Percentiles rank a stretch among this genome's conserved stretches.
phyloP scores from a whole-genome alignment of 2,329 filamentous ascomycete species.

The Leptographium lundbergii region DNA sequence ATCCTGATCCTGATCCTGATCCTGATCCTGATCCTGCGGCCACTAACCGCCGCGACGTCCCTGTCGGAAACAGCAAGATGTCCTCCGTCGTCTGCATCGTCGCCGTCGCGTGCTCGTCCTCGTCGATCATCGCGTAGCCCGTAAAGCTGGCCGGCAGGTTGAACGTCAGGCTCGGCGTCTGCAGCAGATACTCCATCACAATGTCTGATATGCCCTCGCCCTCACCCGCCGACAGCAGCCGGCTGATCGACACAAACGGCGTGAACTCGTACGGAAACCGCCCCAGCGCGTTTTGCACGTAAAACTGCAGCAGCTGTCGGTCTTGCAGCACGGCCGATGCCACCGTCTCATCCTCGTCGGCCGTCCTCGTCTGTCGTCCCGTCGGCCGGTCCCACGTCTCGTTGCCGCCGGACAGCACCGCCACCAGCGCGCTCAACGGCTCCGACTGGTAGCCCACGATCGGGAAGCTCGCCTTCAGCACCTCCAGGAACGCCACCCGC shows the following conservation, averaged over 20 bases:
- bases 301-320: constrained; percentile 40
- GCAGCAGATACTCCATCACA: constrained; percentile 52
- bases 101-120: constrained; percentile 61
- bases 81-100: constrained; percentile 55
- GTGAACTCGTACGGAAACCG: constrained; percentile 81
- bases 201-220: constrained; percentile 25
- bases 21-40: constrained; percentile 17
- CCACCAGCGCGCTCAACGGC: constrained; percentile 52
- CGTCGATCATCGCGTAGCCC: constrained; percentile 64
- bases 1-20: background rate
- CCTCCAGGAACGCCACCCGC: constrained; percentile 52
- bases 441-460: constrained; percentile 63
- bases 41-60: constrained; percentile 27
- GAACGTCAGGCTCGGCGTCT: constrained; percentile 65
- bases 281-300: constrained; percentile 55
- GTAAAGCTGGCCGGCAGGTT: constrained; percentile 58
- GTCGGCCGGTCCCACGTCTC: constrained; percentile 41
- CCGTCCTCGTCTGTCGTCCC: constrained; percentile 13
- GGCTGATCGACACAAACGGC: constrained; percentile 24
- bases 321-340: constrained; percentile 37
- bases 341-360: constrained; percentile 19
- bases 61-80: constrained; percentile 47
- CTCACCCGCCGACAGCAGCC: constrained; percentile 45
- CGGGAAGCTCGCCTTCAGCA: constrained; percentile 54
- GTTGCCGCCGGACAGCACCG: constrained; percentile 44